Percentiles rank a stretch among this genome's conserved stretches.
phyloP scores from a whole-genome alignment of 2,329 filamentous ascomycete species.

The Huntiella abstrusa region DNA sequence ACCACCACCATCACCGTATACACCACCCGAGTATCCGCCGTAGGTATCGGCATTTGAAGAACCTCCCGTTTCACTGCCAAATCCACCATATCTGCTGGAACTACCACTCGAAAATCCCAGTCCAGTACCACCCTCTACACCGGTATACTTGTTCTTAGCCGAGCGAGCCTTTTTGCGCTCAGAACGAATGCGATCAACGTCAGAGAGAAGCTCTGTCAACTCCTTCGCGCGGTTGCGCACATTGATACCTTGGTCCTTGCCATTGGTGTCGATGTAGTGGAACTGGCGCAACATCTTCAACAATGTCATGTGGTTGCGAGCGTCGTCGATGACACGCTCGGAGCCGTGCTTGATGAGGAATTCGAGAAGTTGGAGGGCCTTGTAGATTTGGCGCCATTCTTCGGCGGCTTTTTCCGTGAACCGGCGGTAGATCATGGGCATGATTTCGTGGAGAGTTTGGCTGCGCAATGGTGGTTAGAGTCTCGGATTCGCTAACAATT shows the following conservation, averaged over 20 bases:
- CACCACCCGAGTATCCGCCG: slow-evolving; percentile 44
- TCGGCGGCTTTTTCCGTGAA: slow-evolving; percentile 97
- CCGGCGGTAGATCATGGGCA: slow-evolving; percentile 99
- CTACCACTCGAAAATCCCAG: slow-evolving; percentile 31
- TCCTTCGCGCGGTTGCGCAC: slow-evolving; percentile 94
- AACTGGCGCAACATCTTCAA: slow-evolving; percentile 98
- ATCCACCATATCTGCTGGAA: slow-evolving; percentile 60
- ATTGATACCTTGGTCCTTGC: slow-evolving; percentile 96
- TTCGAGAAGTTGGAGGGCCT: slow-evolving; percentile 87
- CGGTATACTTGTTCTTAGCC: slow-evolving; percentile 88
- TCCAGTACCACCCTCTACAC: slow-evolving; percentile 62
- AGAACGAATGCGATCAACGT: slow-evolving; percentile 70
- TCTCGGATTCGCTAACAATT: neutral
- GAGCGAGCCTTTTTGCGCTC: slow-evolving; percentile 77
- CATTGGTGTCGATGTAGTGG: slow-evolving; percentile 88
- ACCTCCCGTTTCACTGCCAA: slow-evolving; percentile 68
- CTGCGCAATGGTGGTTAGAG: slow-evolving; percentile 26
- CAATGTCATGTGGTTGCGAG: slow-evolving; percentile 80
- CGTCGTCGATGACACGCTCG: slow-evolving; percentile 92
- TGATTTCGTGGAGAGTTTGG: slow-evolving; percentile 94
- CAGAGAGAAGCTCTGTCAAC: slow-evolving; percentile 76
- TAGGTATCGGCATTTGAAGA: slow-evolving; percentile 42
- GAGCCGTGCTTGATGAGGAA: slow-evolving; percentile 97
- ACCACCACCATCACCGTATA: slow-evolving; percentile 91
- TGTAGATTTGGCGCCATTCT: slow-evolving; percentile 99